phyloP scores from a whole-genome alignment of 2,329 filamentous ascomycete genomes.

The Akanthomyces dipterigenus region DNA sequence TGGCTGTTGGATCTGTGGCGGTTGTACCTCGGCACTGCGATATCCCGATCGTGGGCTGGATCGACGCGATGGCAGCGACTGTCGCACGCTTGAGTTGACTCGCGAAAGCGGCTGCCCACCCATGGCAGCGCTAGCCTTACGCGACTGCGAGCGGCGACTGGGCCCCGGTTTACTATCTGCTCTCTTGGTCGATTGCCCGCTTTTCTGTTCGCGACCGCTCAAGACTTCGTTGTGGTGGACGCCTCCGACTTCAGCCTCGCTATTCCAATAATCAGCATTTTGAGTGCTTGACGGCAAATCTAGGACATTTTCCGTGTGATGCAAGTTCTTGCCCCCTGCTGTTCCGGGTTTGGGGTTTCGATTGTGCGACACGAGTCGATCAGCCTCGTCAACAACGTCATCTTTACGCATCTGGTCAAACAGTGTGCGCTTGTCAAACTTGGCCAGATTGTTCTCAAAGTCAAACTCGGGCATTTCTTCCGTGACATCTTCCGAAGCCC shows the following conservation, averaged over 20 bases:
- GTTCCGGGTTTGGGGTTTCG: conserved; percentile 62
- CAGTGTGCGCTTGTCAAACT: conserved; percentile 88
- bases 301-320: conserved; percentile 87
- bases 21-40: conserved; percentile 26
- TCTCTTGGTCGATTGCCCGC: conserved; percentile 42
- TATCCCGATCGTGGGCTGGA: conserved; percentile 25
- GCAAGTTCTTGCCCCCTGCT: conserved; percentile 79
- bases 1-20: conserved; percentile 27
- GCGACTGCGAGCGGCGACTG: conserved; percentile 46
- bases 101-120: conserved; percentile 37
- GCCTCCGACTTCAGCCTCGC: conserved; percentile 60
- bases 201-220: conserved; percentile 45
- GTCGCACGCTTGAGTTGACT: conserved; percentile 41
- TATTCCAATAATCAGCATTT: conserved; percentile 61
- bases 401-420: conserved; percentile 90
- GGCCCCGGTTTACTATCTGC: conserved; percentile 46
- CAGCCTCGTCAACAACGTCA: conserved; percentile 81
- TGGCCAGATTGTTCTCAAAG: conserved; percentile 80
- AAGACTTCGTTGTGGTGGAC: conserved; percentile 34
- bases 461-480: conserved; percentile 95
- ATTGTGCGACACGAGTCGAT: conserved; percentile 87
- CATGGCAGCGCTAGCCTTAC: conserved; percentile 43
- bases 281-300: conserved; percentile 46
- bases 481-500: conserved; percentile 93
- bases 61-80: conserved; percentile 24